Base-by-base conservation (phyloP, 495 filamentous ascomycete genomes). In the Evansstolkia leycettana region DNA sequence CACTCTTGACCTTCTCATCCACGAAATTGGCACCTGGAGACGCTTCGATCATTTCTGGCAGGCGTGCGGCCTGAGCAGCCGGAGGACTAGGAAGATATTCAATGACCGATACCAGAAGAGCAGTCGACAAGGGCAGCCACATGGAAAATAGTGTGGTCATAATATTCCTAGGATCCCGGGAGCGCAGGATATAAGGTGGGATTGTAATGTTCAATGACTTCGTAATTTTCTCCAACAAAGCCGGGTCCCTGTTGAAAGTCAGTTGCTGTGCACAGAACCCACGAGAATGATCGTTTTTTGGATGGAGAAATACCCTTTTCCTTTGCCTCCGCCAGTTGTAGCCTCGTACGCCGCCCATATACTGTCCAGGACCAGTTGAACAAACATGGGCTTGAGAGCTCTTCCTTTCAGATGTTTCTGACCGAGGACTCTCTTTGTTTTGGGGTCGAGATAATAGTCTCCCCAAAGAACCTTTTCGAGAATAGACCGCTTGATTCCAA, bases 391-490 rank as follows among this genome's bases (percentile, higher is more conserved):
- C 55, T 95, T 99, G 36, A 99, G 59, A 19, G 75, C 67, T 12
- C 90, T 65, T 10, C 90, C 90, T 50, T 92, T 96, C 25, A 99
- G 68, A 65, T 96, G 92, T 62, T 93, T 96, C 31, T 77, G 73
- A 1, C 77, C 81, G 3, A 99, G 64, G 4, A 99, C 83, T 46
- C 90, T 76, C 56, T 90, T 99, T 2, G 89, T 93, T 61, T 96
- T 99, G 2, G 90, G 87, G 46, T 99, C 90, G 16, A 99, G 63
- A 55, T 95, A 96, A 53, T 80, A 96, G 44, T 94, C 89, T 27
- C 90, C 90, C 90, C 90, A 99, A 8, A 99, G 69, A 2, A 95
- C 86, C 52, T 87, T 94, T 54, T 96, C 90, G 42, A 99, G 70
- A 2, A 85, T 56, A n/a, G 73, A 75, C 11, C 88, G 76, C 50